Percentiles rank a stretch among this genome's conserved stretches.
phyloP scores from a whole-genome alignment of 805 yeast genomes.

The Candida loeiensis region DNA sequence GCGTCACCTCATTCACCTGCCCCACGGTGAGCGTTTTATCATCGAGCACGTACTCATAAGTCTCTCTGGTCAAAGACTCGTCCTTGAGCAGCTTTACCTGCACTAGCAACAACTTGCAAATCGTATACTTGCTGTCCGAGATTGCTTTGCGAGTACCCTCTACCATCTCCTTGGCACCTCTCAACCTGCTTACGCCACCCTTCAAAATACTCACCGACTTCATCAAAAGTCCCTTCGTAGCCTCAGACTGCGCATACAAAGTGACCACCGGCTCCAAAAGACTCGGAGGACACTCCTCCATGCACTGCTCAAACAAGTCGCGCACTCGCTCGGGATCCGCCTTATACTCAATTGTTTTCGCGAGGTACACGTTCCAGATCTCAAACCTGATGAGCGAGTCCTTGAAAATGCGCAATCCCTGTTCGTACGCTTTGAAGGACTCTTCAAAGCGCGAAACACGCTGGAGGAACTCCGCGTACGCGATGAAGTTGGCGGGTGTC shows the following conservation, averaged over 20 bases:
- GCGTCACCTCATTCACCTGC: constrained; percentile 40
- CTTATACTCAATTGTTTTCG: constrained; percentile 38
- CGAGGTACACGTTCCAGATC: constrained; percentile 67
- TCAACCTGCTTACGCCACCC: constrained; percentile 14
- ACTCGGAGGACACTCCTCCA: constrained; percentile 43
- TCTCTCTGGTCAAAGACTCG: constrained; percentile 22
- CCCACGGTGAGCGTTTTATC: constrained; percentile 43
- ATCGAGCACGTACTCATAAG: constrained; percentile 43
- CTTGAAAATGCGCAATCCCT: constrained; percentile 59
- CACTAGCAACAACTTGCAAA: constrained; percentile 14
- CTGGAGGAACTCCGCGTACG: constrained; percentile 61
- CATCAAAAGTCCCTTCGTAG: constrained; percentile 46
- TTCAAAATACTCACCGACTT: constrained; percentile 37
- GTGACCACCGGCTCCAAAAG: constrained; percentile 48
- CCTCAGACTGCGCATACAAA: constrained; percentile 62
- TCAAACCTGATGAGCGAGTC: constrained; percentile 56
- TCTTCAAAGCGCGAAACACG: constrained; percentile 44
- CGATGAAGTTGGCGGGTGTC: constrained; percentile 62
- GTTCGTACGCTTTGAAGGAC: constrained; percentile 61
- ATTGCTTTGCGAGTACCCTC: constrained; percentile 14
- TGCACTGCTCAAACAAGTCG: constrained; percentile 70
- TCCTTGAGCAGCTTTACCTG: constrained; percentile 13
- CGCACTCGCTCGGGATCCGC: constrained; percentile 40
- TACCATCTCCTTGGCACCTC: constrained; percentile 1
- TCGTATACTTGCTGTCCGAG: constrained; percentile 21